phyloP scores from a whole-genome alignment of 73 alveolate species.

The Blepharisma japonicum region DNA sequence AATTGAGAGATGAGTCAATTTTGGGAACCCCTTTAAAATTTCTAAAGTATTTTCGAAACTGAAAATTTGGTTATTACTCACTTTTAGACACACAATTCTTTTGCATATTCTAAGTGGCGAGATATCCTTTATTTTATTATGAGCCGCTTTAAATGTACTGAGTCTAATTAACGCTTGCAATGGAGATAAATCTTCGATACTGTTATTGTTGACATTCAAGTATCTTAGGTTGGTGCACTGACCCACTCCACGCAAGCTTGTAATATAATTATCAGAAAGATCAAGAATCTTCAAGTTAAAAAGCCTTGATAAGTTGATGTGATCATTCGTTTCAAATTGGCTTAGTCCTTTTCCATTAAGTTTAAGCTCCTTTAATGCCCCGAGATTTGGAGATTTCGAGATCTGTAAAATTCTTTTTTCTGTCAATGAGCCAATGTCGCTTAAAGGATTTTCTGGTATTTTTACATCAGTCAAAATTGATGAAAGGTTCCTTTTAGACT shows the following conservation, averaged over 20 bases:
- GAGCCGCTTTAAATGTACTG: not conserved
- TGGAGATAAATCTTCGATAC: not conserved
- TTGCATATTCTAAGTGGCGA: not conserved
- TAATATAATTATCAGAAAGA: constrained; percentile 3
- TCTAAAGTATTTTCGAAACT: not conserved
- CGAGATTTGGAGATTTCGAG: constrained; percentile 1
- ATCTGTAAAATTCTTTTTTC: not conserved
- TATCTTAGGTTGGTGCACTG: constrained; percentile 5
- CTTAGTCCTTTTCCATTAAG: not conserved
- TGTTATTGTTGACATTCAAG: not conserved
- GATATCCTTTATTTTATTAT: constrained; percentile 1
- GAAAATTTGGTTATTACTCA: not conserved
- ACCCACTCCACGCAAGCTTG: not conserved
- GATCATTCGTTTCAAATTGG: not conserved
- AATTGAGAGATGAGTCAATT: not conserved
- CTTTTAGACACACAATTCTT: not conserved
- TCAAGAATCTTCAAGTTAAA: not conserved
- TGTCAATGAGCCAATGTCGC: not conserved
- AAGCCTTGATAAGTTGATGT: not conserved
- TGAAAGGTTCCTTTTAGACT: not conserved
- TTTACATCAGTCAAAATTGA: not conserved
- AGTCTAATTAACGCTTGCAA: not conserved
- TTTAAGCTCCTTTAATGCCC: not conserved
- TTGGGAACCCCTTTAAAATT: not conserved
- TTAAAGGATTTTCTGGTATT: not conserved